Evolutionary conservation across 2,329 filamentous ascomycete genomes (phyloP).

Genomic region (Elsinoe perseae): DNA sequence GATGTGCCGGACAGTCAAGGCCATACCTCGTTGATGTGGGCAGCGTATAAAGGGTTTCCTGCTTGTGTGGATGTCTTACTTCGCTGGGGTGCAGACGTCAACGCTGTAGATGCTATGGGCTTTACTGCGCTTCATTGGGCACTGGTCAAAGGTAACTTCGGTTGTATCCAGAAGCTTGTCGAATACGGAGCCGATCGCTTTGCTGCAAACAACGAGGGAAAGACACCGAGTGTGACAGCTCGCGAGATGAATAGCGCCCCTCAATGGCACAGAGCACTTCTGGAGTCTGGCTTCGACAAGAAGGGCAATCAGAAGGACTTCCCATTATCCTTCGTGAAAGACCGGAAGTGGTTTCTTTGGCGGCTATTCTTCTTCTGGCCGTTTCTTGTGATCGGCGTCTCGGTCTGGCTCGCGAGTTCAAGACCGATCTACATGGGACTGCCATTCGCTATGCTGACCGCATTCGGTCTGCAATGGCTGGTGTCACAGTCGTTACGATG

Average conservation of each 20-base stretch:
- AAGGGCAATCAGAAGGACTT: slow-evolving; percentile 68
- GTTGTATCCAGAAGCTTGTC: slow-evolving; percentile 85
- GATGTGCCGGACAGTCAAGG: slow-evolving; percentile 84
- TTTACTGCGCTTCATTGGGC: slow-evolving; percentile 97
- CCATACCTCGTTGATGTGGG: slow-evolving; percentile 97
- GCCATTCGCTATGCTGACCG: slow-evolving; percentile 59
- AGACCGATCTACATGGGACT: slow-evolving; percentile 67
- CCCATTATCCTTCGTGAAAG: slow-evolving; percentile 67
- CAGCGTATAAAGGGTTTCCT: slow-evolving; percentile 93
- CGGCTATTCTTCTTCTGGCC: slow-evolving; percentile 89
- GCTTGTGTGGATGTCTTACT: slow-evolving; percentile 86
- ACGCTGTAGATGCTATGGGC: slow-evolving; percentile 81
- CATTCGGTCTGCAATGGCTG: slow-evolving; percentile 66
- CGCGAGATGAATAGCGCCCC: slow-evolving; percentile 79
- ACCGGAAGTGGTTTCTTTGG: slow-evolving; percentile 67
- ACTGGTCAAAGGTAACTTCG: slow-evolving; percentile 81
- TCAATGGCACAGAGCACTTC: slow-evolving; percentile 74
- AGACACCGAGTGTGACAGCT: slow-evolving; percentile 79
- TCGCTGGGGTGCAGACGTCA: slow-evolving; percentile 90
- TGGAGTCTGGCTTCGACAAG: slow-evolving; percentile 74
- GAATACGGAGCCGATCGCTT: slow-evolving; percentile 95
- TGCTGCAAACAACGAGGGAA: slow-evolving; percentile 78
- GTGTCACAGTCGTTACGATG: slow-evolving; percentile 71
- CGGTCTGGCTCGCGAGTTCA: slow-evolving; percentile 63
- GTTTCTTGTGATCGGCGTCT: slow-evolving; percentile 64